Percentiles rank a stretch among this genome's conserved stretches.
Conservation (phyloP, 331 rosid species). For the Telfairia occidentalis region DNA sequence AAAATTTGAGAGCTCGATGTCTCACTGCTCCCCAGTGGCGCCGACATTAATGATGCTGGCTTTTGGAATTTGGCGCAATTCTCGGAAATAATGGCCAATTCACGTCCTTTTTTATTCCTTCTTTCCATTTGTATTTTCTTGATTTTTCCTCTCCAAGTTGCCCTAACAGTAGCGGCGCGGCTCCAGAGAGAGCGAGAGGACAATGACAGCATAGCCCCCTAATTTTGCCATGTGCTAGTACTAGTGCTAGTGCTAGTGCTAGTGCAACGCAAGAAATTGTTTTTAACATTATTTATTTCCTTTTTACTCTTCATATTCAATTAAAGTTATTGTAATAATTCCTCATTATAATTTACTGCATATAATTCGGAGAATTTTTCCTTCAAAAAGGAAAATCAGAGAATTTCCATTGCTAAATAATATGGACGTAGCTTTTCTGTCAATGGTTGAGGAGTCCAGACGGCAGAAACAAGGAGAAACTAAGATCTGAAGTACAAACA, state of each 20-base stretch:
- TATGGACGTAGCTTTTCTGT: background rate
- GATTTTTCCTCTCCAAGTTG: background rate
- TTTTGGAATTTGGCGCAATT: conserved; percentile 18
- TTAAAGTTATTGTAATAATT: no score
- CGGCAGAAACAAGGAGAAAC: background rate
- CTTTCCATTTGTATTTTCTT: background rate
- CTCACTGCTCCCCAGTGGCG: conserved; percentile 29
- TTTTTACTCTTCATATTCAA: background rate
- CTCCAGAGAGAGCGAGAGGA: background rate
- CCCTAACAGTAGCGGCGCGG: background rate
- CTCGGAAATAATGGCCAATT: background rate
- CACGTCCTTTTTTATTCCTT: background rate
- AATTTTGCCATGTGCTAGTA: background rate
- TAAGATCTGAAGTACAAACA: background rate
- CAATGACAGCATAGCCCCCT: background rate
- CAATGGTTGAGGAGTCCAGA: background rate
- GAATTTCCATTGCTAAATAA: background rate
- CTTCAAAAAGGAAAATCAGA: no score
- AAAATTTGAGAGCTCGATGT: conserved; percentile 3
- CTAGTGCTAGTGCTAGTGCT: no score
- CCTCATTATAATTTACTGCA: background rate
- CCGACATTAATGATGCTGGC: conserved; percentile 25
- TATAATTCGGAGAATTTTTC: background rate
- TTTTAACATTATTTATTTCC: background rate
- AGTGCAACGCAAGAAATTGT: no score